Evolutionary conservation across 2,329 filamentous ascomycete species (phyloP).

Genomic region (Monilinia fructigena): DNA sequence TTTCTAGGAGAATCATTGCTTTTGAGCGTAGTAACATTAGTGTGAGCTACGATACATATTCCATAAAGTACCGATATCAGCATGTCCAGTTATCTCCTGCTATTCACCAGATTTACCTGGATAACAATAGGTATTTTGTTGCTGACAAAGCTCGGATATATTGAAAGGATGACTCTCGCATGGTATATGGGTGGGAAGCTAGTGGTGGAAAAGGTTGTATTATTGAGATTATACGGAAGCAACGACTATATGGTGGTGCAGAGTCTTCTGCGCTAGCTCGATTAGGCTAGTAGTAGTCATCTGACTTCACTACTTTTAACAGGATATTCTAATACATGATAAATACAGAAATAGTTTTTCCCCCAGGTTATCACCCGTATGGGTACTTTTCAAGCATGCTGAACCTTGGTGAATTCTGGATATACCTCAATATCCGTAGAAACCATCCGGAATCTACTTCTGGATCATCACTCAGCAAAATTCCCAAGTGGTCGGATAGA

Average conservation of each 20-base stretch:
- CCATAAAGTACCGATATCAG: not conserved
- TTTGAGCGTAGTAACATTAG: not conserved
- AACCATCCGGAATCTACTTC: not conserved
- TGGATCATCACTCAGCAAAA: not conserved
- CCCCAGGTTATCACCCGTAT: not conserved
- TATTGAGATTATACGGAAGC: too few relatives aligned
- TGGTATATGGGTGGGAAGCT: too few relatives aligned
- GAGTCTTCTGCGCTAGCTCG: too few relatives aligned
- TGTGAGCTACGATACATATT: not conserved
- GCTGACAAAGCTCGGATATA: not conserved
- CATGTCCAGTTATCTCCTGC: not conserved
- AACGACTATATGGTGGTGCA: too few relatives aligned
- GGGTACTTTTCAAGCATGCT: not conserved
- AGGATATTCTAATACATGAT: not conserved
- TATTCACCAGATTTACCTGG: too few relatives aligned
- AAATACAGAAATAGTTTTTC: too few relatives aligned
- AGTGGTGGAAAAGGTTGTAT: too few relatives aligned
- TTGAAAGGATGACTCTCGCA: too few relatives aligned
- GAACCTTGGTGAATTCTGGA: not conserved
- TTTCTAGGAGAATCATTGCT: not conserved
- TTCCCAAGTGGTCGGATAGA: not conserved
- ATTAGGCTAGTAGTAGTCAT: too few relatives aligned
- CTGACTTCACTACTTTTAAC: too few relatives aligned
- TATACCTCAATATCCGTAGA: not conserved
- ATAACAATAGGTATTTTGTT: not conserved